phyloP scores from a whole-genome alignment of 208 protist genomes.

The Herpetomonas samuelpessoai region DNA sequence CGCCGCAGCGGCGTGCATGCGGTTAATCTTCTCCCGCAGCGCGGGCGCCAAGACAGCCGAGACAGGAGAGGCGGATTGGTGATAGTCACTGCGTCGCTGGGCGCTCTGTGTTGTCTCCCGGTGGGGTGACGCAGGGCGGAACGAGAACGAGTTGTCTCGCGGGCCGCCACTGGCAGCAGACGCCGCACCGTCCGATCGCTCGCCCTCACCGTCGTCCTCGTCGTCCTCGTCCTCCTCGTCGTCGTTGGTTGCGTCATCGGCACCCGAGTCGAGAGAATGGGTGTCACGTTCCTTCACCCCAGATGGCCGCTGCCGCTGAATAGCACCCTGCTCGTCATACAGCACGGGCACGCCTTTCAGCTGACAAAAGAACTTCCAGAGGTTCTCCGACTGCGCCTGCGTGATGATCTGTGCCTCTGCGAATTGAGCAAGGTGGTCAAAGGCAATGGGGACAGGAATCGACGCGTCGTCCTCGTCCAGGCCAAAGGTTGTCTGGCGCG shows the following conservation, averaged over 20 bases:
- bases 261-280: too few species aligned
- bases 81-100: too few species aligned
- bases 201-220: slow-evolving; percentile 12
- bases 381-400: slow-evolving; percentile 48
- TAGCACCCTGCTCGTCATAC: background rate
- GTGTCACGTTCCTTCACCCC: too few species aligned
- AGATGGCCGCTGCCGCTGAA: slow-evolving; percentile 1
- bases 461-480: slow-evolving; percentile 31
- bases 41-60: slow-evolving; percentile 30
- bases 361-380: slow-evolving; percentile 76
- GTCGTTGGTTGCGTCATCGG: background rate
- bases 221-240: slow-evolving; percentile 16
- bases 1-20: slow-evolving; percentile 19
- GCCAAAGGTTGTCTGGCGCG: slow-evolving; percentile 50
- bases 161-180: too few species aligned
- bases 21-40: slow-evolving; percentile 40
- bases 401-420: slow-evolving; percentile 81
- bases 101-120: too few species aligned
- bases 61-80: slow-evolving; percentile 9
- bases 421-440: slow-evolving; percentile 75
- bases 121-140: too few species aligned
- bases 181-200: too few species aligned
- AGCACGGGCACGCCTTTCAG: too few species aligned
- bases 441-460: slow-evolving; percentile 59
- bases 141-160: too few species aligned